phyloP scores from a whole-genome alignment of 78 protist species.

The Chrysochromulina parva region DNA sequence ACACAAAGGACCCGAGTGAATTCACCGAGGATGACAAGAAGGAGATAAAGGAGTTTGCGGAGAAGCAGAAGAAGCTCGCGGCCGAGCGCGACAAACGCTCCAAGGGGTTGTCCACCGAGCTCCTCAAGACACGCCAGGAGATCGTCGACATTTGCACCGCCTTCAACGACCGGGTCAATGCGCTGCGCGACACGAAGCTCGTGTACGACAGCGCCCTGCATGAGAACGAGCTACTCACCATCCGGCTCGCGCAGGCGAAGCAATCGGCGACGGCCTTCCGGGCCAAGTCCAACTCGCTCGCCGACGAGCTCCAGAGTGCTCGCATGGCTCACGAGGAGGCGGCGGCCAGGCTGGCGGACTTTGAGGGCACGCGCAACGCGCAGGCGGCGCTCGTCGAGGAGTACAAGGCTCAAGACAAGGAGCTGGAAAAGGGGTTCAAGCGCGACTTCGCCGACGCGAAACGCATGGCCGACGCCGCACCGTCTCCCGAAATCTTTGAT shows the following conservation, averaged over 20 bases:
- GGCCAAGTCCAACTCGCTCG: background rate
- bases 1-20: background rate
- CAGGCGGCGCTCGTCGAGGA: background rate
- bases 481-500: background rate
- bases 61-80: background rate
- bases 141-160: background rate
- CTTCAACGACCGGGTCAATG: background rate
- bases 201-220: background rate
- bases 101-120: background rate
- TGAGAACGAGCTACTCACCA: slow-evolving; percentile 20
- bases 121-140: background rate
- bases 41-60: background rate
- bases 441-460: background rate
- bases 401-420: background rate
- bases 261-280: background rate
- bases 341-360: background rate
- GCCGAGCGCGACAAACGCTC: background rate
- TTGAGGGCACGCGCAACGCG: background rate
- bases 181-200: background rate
- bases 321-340: background rate
- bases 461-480: no score
- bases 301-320: background rate
- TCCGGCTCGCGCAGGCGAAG: background rate
- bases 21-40: background rate
- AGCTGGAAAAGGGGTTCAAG: background rate